Base-by-base conservation (phyloP, 768 basidiomycete species). In the Lyophyllum semitale region DNA sequence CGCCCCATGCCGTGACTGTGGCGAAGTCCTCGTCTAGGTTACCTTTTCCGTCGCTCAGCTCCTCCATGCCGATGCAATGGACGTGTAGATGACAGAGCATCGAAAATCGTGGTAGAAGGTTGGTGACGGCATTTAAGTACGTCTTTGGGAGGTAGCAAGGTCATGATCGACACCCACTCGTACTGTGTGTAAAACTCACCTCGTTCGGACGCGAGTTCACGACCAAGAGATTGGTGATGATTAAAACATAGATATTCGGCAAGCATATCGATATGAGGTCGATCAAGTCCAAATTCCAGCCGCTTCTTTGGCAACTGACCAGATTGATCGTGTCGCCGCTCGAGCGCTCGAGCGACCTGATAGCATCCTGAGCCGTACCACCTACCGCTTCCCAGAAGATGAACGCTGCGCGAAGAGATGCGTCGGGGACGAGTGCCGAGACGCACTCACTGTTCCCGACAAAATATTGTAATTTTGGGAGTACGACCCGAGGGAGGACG, bases 201-300 rank as follows among this genome's bases (percentile, higher is more conserved):
- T 70, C 57, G 37, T 64, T 64, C 12, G 70, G 68, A 41, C 59
- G 58, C 27, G 66, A 46, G 51, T 74, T 71, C 2, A 72, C 68
- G 18, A 71, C 59, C 23, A 76, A 66, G 17, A 76, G 54, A 50
- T 77, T 77, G 33, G 68, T 71, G 23, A 77, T 54, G 43, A 67
- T 68, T 18, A 77, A 57, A 9, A 64, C 66, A 27, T 69, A 64
- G 12, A 76, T 64, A 47, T 73, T 65, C 1, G 72, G 73, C 3
- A 77, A 61, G 29, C 62, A 63, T 3, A 54, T 37, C 8, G 76
- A 71, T 18, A 75, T 64, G n/a, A 64, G 54, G 8, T 70, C 69
- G 7, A 77, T 57, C 13, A 76, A 54, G 50, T 75, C 76, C 35
- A 72, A 53, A 53, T 77, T 77, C 74, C 76, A 75, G 0, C 74